Evolutionary conservation across 1,284 basidiomycete genomes (phyloP), one percentile per base, ranked within the genome.

Genomic region (Stygiomarasmius scandens): DNA sequence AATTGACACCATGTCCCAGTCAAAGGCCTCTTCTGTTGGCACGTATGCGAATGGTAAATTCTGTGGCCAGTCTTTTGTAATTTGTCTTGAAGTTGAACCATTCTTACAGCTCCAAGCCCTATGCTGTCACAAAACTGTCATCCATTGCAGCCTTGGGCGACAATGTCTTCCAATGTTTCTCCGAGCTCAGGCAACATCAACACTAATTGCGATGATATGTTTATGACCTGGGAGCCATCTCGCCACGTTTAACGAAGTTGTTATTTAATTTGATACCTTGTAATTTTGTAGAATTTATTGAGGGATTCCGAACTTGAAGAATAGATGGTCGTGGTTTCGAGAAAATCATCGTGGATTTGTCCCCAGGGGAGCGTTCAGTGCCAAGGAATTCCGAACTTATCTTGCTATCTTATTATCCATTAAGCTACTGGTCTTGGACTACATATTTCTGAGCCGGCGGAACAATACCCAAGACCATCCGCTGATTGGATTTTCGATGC

Each of bases 161-260:
- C 41, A 20, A 22, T 32, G 11, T 23, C 29, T 2, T 41, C 51
- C 19, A 24, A 22, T 29, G 36, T 49, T n/a, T 25, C 43, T 49
- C 20, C 34, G 47, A 32, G 24, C 47, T n/a, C 47, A 12, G 25
- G 20, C 12, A 47, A 23, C 47, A 23, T 20, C 16, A 12, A 12
- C 14, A 27, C 20, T 29, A 19, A 14, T 24, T 53, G 19, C 36
- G 51, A 56, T 20, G 60, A 61, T 25, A 36, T 47, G 11, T 56
- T 58, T 29, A 62, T 58, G 58, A 50, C 58, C n/a, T 61, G 58
- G 58, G 55, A 61, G 34, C 60, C 58, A 19, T 14, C 60, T 20
- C 55, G 43, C 25, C 48, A 47, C 3, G 6, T 27, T 38, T 54
- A 36, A 45, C 14, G 12, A n/a, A 23, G 14, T 54, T n/a, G 14